phyloP scores from a whole-genome alignment of 306 rosid species.

The Quercus suber region DNA sequence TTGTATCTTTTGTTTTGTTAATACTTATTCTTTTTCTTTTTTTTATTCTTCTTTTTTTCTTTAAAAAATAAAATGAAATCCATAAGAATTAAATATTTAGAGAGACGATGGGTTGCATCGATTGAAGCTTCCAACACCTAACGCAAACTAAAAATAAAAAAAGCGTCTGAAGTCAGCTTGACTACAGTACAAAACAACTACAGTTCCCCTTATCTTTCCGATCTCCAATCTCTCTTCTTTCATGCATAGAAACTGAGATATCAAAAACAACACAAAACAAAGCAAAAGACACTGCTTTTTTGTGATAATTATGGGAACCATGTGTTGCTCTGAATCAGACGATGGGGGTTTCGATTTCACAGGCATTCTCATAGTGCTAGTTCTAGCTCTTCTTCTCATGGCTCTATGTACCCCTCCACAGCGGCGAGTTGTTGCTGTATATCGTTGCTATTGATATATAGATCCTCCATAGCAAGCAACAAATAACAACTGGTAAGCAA shows the following conservation, averaged over 20 bases:
- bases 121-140: neutral
- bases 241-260: neutral
- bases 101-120: neutral
- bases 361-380: slow-evolving; percentile 17
- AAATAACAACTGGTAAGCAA: neutral
- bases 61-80: too few relatives aligned
- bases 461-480: neutral
- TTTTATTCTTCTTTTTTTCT: too few relatives aligned
- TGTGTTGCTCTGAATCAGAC: slow-evolving; percentile 16
- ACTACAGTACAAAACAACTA: neutral
- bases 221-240: neutral
- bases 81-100: neutral
- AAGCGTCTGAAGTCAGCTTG: neutral
- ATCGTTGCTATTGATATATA: slow-evolving; percentile 1
- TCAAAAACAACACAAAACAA: neutral
- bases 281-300: neutral
- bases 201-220: neutral
- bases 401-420: slow-evolving; percentile 12
- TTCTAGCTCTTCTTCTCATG: slow-evolving; percentile 21
- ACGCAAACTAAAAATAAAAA: neutral
- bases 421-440: slow-evolving; percentile 1
- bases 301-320: slow-evolving; percentile 14
- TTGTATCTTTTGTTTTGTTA: too few relatives aligned
- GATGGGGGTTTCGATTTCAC: slow-evolving; percentile 14
- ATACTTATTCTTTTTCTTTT: too few relatives aligned